These are phyloP conservation scores for Cutaneotrichosporon arboriforme DNA, from an alignment of 1,284 basidiomycete species.

Conservation along the genomic window DNA sequence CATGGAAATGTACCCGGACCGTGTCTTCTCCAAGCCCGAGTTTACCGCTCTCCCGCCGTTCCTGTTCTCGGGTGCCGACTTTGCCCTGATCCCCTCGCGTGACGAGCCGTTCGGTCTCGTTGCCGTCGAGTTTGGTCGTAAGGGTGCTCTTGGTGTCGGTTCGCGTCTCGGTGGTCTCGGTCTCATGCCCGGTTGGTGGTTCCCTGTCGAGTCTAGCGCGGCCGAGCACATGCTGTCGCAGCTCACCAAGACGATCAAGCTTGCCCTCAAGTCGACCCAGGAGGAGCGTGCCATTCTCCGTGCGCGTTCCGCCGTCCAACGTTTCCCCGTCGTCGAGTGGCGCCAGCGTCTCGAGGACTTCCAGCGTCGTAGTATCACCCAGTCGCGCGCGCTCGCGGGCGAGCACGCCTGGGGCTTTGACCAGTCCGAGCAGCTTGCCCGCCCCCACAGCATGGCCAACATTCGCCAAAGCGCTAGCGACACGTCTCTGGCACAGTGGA, in stretches of 20 bases:
- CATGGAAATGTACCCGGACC: conserved; percentile 90
- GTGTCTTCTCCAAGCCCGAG: conserved; percentile 86
- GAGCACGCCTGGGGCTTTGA: conserved; percentile 62
- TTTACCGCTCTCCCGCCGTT: conserved; percentile 89
- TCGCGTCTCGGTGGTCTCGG: conserved; percentile 86
- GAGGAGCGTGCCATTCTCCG: conserved; percentile 85
- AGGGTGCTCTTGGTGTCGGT: conserved; percentile 89
- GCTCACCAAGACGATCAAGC: conserved; percentile 84
- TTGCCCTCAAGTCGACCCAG: conserved; percentile 80
- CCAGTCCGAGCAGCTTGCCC: conserved; percentile 22
- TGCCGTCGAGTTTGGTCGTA: conserved; percentile 89
- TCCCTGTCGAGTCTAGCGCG: conserved; percentile 85
- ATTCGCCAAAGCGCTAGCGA: conserved; percentile 21
- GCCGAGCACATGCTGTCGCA: conserved; percentile 93
- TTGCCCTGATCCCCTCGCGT: conserved; percentile 86
- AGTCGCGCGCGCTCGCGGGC: conserved; percentile 64
- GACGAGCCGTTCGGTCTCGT: conserved; percentile 92
- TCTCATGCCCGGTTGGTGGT: conserved; percentile 97
- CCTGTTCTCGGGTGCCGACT: conserved; percentile 87
- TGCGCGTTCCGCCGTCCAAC: conserved; percentile 83
- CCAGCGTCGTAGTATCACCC: conserved; percentile 73
- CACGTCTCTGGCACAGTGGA: conserved; percentile 49
- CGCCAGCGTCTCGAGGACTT: conserved; percentile 90
- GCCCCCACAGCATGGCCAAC: neutral
- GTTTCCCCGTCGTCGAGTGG: conserved; percentile 95